phyloP scores from a whole-genome alignment of 2,329 filamentous ascomycete species.

The Clarireedia paspali region DNA sequence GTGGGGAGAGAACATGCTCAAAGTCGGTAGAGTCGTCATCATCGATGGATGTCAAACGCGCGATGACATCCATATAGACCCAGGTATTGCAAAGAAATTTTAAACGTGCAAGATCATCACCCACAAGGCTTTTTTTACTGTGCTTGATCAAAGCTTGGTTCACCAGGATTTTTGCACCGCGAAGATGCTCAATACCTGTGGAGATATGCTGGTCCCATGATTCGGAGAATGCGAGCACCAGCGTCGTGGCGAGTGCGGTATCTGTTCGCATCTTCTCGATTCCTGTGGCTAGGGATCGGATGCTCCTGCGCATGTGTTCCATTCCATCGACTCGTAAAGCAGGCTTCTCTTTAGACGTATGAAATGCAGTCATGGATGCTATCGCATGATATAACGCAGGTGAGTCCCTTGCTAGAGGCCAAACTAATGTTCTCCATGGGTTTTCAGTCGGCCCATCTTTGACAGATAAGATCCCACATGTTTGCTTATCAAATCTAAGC shows the following conservation, averaged over 20 bases:
- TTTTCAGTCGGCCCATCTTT: conserved; percentile 64
- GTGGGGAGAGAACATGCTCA: conserved; percentile 36
- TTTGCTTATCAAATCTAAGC: conserved; percentile 55
- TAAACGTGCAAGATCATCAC: conserved; percentile 44
- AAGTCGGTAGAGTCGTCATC: conserved; percentile 46
- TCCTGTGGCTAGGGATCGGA: conserved; percentile 49
- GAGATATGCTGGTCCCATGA: conserved; percentile 64
- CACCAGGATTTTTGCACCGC: conserved; percentile 57
- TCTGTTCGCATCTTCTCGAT: conserved; percentile 58
- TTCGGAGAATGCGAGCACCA: conserved; percentile 61
- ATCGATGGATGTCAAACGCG: conserved; percentile 52
- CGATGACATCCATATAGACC: conserved; percentile 68
- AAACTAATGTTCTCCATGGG: conserved; percentile 64
- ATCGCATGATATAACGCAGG: conserved; percentile 62
- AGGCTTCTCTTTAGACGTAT: conserved; percentile 51
- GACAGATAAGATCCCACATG: conserved; percentile 62
- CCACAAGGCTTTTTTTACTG: conserved; percentile 36
- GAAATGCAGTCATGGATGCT: conserved; percentile 61
- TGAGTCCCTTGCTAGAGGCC: conserved; percentile 57
- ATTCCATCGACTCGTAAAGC: conserved; percentile 54
- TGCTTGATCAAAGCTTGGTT: conserved; percentile 45
- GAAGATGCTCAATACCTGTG: conserved; percentile 62
- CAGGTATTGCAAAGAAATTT: conserved; percentile 66
- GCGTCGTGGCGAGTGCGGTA: conserved; percentile 60
- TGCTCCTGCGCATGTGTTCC: conserved; percentile 60